phyloP scores from a whole-genome alignment of 2,329 filamentous ascomycete genomes.

The Xylaria sp. region DNA sequence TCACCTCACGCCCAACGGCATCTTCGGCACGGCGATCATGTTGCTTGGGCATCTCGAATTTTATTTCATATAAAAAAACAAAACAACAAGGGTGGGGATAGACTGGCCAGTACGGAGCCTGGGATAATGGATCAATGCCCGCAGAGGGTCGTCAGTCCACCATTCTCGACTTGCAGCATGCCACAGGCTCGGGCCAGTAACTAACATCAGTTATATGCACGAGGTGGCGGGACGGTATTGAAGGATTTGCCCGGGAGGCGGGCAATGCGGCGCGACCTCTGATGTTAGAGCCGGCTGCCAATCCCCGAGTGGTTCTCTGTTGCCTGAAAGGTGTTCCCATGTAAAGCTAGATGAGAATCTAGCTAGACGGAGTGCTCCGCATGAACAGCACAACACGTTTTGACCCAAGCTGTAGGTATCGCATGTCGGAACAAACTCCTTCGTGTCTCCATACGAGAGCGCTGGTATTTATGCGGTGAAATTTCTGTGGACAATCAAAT shows the following conservation, averaged over 20 bases:
- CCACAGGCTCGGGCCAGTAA: neutral
- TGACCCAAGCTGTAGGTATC: conserved; percentile 7
- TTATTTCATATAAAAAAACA: too few species aligned
- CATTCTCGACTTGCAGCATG: conserved; percentile 13
- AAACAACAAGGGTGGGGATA: neutral
- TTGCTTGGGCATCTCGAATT: neutral
- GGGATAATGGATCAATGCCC: neutral
- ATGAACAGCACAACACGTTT: conserved; percentile 16
- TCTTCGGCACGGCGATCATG: neutral
- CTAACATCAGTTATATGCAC: neutral
- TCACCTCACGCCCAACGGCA: neutral
- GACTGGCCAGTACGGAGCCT: neutral
- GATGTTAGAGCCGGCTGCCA: conserved; percentile 1
- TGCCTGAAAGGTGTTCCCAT: neutral
- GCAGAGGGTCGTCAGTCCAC: neutral
- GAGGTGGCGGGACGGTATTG: neutral
- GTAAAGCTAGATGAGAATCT: conserved; percentile 10
- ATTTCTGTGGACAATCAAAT: neutral
- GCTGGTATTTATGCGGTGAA: conserved; percentile 6
- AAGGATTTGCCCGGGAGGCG: conserved; percentile 1
- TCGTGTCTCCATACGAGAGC: conserved; percentile 2
- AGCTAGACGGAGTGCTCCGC: neutral
- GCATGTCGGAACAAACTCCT: conserved; percentile 8
- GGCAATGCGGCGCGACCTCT: conserved; percentile 8
- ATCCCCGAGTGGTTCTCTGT: neutral